A percentile compares a stretch with the other conserved stretches of the same genome.
Evolutionary conservation across 805 yeast species (phyloP).

Genomic region (Grigorovia humatica): DNA sequence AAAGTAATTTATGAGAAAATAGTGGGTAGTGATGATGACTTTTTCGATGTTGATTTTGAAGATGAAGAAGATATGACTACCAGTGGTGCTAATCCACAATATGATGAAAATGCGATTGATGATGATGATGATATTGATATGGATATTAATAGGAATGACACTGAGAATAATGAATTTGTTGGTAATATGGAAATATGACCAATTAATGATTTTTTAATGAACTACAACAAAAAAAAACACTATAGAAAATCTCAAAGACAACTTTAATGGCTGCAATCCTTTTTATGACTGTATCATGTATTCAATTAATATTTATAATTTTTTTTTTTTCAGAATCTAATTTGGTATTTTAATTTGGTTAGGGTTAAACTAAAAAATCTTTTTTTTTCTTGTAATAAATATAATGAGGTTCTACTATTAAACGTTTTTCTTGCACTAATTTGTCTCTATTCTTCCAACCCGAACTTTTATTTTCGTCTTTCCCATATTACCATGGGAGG

Average conservation of each 20-base stretch:
- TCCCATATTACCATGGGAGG: no score
- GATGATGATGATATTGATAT: slow-evolving; percentile 22
- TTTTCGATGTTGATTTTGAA: slow-evolving; percentile 92
- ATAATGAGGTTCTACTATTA: no score
- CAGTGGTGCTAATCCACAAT: neutral
- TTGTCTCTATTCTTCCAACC: no score
- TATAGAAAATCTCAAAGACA: no score
- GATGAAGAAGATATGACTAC: slow-evolving; percentile 65
- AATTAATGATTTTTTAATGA: neutral
- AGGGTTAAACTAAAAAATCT: neutral
- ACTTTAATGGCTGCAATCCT: no score
- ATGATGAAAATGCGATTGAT: slow-evolving; percentile 21
- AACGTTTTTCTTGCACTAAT: no score
- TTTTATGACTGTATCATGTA: neutral
- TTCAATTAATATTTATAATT: neutral
- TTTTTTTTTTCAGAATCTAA: neutral
- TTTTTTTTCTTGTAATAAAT: neutral
- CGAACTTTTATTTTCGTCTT: no score
- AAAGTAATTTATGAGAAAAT: slow-evolving; percentile 62
- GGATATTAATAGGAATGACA: slow-evolving; percentile 22
- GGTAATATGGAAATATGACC: slow-evolving; percentile 31
- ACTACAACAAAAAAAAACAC: neutral
- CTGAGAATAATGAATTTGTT: slow-evolving; percentile 28
- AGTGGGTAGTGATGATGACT: slow-evolving; percentile 91
- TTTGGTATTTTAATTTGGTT: neutral